Evolutionary conservation across 78 protist genomes (phyloP), one percentile per base, ranked within the genome.

Genomic region (Dictyostelium brefeldianum): DNA sequence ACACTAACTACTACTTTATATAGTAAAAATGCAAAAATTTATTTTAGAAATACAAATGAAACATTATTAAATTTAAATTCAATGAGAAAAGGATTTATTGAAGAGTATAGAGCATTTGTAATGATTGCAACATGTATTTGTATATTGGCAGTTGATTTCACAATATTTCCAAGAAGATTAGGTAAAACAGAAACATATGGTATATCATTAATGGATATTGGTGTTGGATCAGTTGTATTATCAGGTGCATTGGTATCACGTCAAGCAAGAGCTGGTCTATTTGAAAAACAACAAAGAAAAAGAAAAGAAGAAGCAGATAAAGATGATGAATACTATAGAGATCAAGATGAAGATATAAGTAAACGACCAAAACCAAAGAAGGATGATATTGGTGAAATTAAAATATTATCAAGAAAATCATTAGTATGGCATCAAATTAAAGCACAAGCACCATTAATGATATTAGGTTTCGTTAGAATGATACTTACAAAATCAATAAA

Each of bases 181-280:
- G 84, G 96, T 41, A 98, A 98, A 81, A 97, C 98, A 4, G 99
- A 98, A 69, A 89, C 90, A 11, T 96, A 48, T 62, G 99, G 99
- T 67, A 65, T 67, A 41, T 96, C 98, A 17, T 31, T 97, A 81
- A 97, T 97, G 98, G 98, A 97, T 36, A 90, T 69, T 74, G 98
- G 98, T n/a, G 95, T 91, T 50, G 95, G 95, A 15, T 67, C 89
- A 15, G 89, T 91, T n/a, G 85, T 91, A 9, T 56, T 91, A 17
- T 82, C 95, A 48, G 95, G 92, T 54, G 89, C 95, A 31, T 50
- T 91, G 41, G 90, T 83, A n/a, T 91, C 95, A 67, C 81, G 90
- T 56, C 89, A 91, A 27, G 57, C 89, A 3, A 90, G 95, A 90
- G 29, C 64, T 6, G 25, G 14, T 31, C 15, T 67, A 77, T 29